Evolutionary conservation across 495 filamentous ascomycete genomes (phyloP).

Genomic region (Podospora conica): DNA sequence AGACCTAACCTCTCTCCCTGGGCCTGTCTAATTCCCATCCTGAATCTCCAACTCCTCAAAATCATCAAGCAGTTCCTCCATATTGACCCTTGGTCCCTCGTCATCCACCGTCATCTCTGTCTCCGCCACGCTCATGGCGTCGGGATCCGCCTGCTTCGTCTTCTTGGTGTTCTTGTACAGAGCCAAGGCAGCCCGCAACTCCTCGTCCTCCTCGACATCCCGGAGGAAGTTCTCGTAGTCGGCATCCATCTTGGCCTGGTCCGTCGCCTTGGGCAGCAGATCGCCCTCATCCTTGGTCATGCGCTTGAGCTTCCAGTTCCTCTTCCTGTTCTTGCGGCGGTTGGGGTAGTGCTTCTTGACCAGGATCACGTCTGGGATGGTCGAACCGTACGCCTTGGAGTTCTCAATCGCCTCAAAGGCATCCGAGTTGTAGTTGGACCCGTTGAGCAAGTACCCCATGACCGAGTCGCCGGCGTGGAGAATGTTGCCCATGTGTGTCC

Average conservation of each 20-base stretch:
- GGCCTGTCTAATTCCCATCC: constrained; percentile 28
- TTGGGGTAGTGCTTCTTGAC: constrained; percentile 94
- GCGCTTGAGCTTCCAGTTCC: constrained; percentile 89
- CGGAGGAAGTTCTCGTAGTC: constrained; percentile 97
- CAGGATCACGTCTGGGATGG: constrained; percentile 84
- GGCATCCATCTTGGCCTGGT: constrained; percentile 74
- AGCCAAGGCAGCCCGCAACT: constrained; percentile 73
- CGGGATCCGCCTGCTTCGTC: constrained; percentile 32
- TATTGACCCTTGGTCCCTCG: constrained; percentile 65
- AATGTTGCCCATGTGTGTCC: constrained; percentile 84
- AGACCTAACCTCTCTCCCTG: not conserved
- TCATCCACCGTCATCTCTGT: constrained; percentile 65
- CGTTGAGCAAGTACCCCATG: constrained; percentile 82
- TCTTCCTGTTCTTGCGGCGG: constrained; percentile 71
- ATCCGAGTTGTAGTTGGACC: constrained; percentile 85
- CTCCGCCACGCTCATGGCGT: constrained; percentile 56
- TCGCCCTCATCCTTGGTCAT: constrained; percentile 86
- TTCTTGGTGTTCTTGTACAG: constrained; percentile 65
- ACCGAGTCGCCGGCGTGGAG: constrained; percentile 87
- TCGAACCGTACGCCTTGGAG: constrained; percentile 60
- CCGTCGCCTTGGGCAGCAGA: constrained; percentile 67
- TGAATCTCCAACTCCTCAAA: constrained; percentile 74
- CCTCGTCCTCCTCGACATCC: constrained; percentile 92
- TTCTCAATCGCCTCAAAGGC: constrained; percentile 73
- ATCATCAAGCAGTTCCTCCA: constrained; percentile 84